Base-by-base conservation (phyloP, 805 yeast species). In the Nakazawaea wyomingensis region DNA sequence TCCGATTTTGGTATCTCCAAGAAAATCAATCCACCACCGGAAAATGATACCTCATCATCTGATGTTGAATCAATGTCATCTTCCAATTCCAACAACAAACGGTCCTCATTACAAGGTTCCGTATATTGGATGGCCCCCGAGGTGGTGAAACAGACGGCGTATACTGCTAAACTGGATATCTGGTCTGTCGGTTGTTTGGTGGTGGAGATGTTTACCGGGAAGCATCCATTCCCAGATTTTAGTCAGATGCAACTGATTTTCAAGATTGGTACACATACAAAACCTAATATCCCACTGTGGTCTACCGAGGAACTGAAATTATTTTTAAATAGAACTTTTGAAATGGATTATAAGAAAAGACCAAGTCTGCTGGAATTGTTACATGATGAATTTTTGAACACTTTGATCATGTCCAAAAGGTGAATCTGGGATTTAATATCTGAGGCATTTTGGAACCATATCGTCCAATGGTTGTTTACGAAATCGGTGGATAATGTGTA, bases 61-160 rank as follows among this genome's bases (percentile, higher is more conserved):
- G n/a, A n/a, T n/a, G n/a, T n/a, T n/a, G n/a, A n/a, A n/a, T n/a
- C n/a, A n/a, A n/a, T n/a, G n/a, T n/a, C n/a, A 24, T 9, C 27
- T 24, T 24, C 27, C 27, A 24, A 24, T 24, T 10, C 11, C 32
- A 29, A 29, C 27, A 61, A 62, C 34, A 77, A 76, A 50, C 74
- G 97, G 34, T 90, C 86, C 2, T 88, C 96, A 0, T 65, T 88
- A 41, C 97, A 91, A 62, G 99, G 99, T 0, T 87, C 96, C 0
- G 89, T 91, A 0, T 93, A 83, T 57, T 93, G 99, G 98, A 93
- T 93, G 99, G 98, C 99, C 0, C 99, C 99, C 0, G 99, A 93
- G 59, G 98, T 93, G 7, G 98, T 93, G 14, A 87, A 89, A 54
- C 97, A 90, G 56, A 82, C 86, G 2, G 86, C 89, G 0, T 86